Conservation (phyloP, 1,284 basidiomycete species). For the Erythrobasidium hasegawianum region DNA sequence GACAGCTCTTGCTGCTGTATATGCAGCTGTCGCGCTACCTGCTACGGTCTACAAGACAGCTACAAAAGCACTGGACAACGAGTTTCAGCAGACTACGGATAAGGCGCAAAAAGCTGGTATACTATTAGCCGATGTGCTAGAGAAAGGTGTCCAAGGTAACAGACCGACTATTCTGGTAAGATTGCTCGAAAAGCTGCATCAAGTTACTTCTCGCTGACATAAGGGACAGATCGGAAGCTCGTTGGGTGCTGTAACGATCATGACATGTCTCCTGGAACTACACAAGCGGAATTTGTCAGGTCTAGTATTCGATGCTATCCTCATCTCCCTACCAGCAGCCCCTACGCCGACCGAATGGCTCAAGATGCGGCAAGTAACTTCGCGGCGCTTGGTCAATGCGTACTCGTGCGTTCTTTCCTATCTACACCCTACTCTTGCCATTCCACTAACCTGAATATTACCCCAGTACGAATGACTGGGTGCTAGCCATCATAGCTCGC, state of each 20-base stretch:
- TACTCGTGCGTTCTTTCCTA: conserved; percentile 36
- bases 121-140: conserved; percentile 56
- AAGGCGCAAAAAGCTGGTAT: conserved; percentile 55
- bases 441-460: no score
- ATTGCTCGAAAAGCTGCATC: no score
- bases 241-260: conserved; percentile 55
- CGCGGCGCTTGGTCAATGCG: conserved; percentile 54
- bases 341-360: conserved; percentile 51
- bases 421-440: no score
- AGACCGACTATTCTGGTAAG: conserved; percentile 54
- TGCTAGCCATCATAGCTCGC: conserved; percentile 55
- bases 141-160: conserved; percentile 56
- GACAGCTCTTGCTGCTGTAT: conserved; percentile 56
- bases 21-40: conserved; percentile 56
- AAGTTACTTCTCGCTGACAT: neutral
- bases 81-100: conserved; percentile 49
- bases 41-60: conserved; percentile 50
- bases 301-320: conserved; percentile 51
- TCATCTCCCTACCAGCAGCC: conserved; percentile 19
- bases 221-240: conserved; percentile 54
- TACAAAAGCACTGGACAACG: conserved; percentile 48
- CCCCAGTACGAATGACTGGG: conserved; percentile 54
- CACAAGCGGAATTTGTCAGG: conserved; percentile 39
- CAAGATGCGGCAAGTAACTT: conserved; percentile 51
- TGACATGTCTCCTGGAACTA: conserved; percentile 55